A percentile compares a stretch with the other conserved stretches of the same genome.
phyloP scores from a whole-genome alignment of 1,284 basidiomycete species.

The Austroboletus novae-zelandiae region DNA sequence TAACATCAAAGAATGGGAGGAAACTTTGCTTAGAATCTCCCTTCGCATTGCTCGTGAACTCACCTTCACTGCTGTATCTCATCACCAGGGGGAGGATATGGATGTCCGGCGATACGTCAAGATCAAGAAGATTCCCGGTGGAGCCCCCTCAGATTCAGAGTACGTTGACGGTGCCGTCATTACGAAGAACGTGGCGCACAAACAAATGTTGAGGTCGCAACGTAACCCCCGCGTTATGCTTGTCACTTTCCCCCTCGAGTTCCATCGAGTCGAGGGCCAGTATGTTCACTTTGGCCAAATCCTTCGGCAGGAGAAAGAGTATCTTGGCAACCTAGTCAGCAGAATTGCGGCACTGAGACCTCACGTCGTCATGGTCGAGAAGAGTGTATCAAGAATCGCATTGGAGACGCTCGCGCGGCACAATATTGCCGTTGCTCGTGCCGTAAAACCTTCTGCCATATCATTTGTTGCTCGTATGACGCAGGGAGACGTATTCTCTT shows the following conservation, averaged over 20 bases:
- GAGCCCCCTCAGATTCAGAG: conserved; percentile 88
- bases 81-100: conserved; percentile 86
- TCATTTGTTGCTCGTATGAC: conserved; percentile 91
- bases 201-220: conserved; percentile 74
- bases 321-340: conserved; percentile 84
- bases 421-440: conserved; percentile 88
- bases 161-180: conserved; percentile 98
- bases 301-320: conserved; percentile 92
- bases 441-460: conserved; percentile 87
- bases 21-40: conserved; percentile 76
- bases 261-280: conserved; percentile 90
- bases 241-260: conserved; percentile 94
- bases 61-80: conserved; percentile 71
- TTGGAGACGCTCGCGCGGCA: conserved; percentile 87
- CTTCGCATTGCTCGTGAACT: conserved; percentile 75
- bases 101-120: conserved; percentile 96
- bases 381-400: conserved; percentile 89
- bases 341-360: conserved; percentile 90
- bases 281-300: conserved; percentile 94
- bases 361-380: conserved; percentile 90
- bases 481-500: conserved; percentile 92
- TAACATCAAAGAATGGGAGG: conserved; percentile 82
- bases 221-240: conserved; percentile 91
- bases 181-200: conserved; percentile 97
- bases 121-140: conserved; percentile 98